Conservation (phyloP, 2,329 filamentous ascomycete species). For the Xylaria sp. region DNA sequence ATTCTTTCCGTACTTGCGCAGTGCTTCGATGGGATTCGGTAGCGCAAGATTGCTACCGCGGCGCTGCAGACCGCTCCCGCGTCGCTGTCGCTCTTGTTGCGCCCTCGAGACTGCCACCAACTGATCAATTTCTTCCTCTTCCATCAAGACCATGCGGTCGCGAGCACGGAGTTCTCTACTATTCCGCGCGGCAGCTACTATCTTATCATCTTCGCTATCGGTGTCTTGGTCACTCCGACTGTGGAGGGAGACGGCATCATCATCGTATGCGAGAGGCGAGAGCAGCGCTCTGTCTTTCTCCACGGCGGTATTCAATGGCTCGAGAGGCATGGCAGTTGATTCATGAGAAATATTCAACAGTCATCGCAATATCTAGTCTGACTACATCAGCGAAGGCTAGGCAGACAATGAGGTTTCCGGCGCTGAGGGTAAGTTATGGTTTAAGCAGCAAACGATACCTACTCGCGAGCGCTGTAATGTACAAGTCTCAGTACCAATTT, state of each 20-base stretch:
- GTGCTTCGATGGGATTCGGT: constrained; percentile 60
- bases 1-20: constrained; percentile 53
- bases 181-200: constrained; percentile 72
- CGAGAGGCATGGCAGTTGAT: constrained; percentile 46
- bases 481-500: too few species aligned
- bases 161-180: constrained; percentile 76
- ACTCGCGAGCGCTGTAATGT: too few species aligned
- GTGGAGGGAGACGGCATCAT: constrained; percentile 74
- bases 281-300: constrained; percentile 61
- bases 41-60: constrained; percentile 61
- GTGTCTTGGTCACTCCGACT: constrained; percentile 78
- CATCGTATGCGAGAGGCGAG: constrained; percentile 73
- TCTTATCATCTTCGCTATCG: constrained; percentile 79
- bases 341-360: not conserved
- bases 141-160: constrained; percentile 76
- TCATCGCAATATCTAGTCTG: constrained; percentile 13
- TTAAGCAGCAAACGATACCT: too few species aligned
- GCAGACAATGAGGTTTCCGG: not conserved
- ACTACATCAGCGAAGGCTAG: not conserved
- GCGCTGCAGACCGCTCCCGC: constrained; percentile 56
- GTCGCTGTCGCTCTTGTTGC: constrained; percentile 57
- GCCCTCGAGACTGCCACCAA: constrained; percentile 65
- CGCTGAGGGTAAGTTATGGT: not conserved
- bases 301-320: constrained; percentile 46
- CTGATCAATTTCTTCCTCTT: constrained; percentile 77